These are phyloP conservation scores for Russula foetens DNA, from an alignment of 768 basidiomycete genomes.

Conservation along the genomic window DNA sequence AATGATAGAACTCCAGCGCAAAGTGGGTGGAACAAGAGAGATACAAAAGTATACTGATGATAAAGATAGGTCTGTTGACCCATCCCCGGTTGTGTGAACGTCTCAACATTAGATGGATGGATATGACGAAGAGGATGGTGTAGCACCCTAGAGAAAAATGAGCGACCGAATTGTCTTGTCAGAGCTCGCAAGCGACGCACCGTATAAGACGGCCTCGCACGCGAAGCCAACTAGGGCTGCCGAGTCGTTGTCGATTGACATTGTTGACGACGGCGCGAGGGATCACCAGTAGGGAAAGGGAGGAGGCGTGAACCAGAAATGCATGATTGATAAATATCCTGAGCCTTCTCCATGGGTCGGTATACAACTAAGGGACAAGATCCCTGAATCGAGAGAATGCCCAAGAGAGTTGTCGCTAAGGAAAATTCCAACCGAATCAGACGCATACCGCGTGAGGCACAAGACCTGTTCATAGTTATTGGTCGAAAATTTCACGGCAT, in stretches of 20 bases:
- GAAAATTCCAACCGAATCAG: neutral
- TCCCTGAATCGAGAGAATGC: too few species aligned
- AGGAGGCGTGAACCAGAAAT: neutral
- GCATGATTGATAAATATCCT: neutral
- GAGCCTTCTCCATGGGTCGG: neutral
- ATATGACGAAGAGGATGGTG: neutral
- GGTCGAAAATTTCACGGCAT: neutral
- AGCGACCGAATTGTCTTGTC: neutral
- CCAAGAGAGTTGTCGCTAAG: neutral
- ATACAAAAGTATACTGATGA: neutral
- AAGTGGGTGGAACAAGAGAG: slow-evolving; percentile 1
- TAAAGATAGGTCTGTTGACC: neutral
- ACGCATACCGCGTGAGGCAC: too few species aligned
- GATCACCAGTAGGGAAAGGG: too few species aligned
- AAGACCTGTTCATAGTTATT: neutral
- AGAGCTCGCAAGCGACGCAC: slow-evolving; percentile 25
- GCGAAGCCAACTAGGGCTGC: slow-evolving; percentile 32
- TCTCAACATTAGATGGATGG: neutral
- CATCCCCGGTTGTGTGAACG: neutral
- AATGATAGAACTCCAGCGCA: slow-evolving; percentile 32
- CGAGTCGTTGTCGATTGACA: slow-evolving; percentile 26
- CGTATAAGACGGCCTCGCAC: slow-evolving; percentile 32
- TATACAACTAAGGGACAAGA: neutral
- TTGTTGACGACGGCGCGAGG: slow-evolving; percentile 1
- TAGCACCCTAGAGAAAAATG: slow-evolving; percentile 1